phyloP scores from a whole-genome alignment of 2,329 filamentous ascomycete species.

The Cladosporium austrohemisphaericum region DNA sequence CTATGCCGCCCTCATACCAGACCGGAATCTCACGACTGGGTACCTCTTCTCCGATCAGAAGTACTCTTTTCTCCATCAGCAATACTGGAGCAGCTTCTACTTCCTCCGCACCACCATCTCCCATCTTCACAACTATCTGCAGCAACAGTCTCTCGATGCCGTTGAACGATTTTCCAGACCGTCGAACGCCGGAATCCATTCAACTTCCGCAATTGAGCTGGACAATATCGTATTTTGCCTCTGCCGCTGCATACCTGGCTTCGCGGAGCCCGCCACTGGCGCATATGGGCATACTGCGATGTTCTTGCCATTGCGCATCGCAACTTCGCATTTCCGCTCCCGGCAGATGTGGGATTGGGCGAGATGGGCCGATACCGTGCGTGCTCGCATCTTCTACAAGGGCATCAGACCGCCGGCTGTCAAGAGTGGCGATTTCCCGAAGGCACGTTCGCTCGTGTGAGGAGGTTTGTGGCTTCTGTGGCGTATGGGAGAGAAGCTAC shows the following conservation, averaged over 20 bases:
- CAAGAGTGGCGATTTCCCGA: neutral
- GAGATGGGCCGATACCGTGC: neutral
- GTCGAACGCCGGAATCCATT: neutral
- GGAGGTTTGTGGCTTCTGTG: too few species aligned
- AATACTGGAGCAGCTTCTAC: conserved; percentile 1
- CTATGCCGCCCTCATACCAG: neutral
- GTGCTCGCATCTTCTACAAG: neutral
- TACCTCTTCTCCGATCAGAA: neutral
- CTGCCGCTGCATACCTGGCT: neutral
- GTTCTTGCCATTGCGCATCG: neutral
- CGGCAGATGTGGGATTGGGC: neutral
- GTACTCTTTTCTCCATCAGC: neutral
- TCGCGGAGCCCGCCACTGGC: conserved; percentile 1
- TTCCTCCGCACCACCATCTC: neutral
- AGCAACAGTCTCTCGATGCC: too few species aligned
- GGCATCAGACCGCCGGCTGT: neutral
- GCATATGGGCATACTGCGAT: conserved; percentile 5
- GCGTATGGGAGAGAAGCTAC: too few species aligned
- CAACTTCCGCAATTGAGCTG: neutral
- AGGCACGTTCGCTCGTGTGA: too few species aligned
- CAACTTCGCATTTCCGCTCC: neutral
- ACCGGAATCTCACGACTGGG: neutral
- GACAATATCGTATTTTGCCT: neutral
- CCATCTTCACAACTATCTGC: neutral
- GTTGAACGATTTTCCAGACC: too few species aligned